Evolutionary conservation across 148 eudicot species (phyloP), one percentile per base, ranked within the genome.

Genomic region (Silene conica): DNA sequence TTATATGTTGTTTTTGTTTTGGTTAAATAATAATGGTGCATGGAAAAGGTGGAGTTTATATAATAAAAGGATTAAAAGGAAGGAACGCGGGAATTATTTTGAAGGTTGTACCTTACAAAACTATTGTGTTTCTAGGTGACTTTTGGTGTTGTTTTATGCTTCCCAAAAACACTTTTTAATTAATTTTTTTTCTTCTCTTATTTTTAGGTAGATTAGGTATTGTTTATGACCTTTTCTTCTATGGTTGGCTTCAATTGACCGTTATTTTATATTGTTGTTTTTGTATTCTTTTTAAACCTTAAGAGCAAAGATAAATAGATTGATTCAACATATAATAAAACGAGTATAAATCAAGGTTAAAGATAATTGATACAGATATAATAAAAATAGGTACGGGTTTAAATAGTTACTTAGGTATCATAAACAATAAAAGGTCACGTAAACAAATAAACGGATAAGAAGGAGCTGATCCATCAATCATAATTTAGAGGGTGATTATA

Each of bases 181-280:
- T 20, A 9, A 1, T 2, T 22, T 20, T 59, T n/a, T 4, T 22
- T 20, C 14, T 59, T 2, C 19, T 20, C 18, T 58, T 20, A 50
- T 50, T 59, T 59, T 23, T 23, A 22, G 66, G 31, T 62, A 26
- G 66, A 26, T 62, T 23, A 62, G 38, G 31, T 62, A 25, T 23
- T 62, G 28, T 62, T 62, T 22, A 10, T 14, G 66, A 62, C 66
- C 12, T 25, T 25, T 62, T 62, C 66, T 26, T 26, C 26, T 26
- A 25, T 62, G 38, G 66, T 62, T 50, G 66, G 66, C 66, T 62
- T 62, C 8, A 12, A 62, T 62, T 62, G 66, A 62, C 38, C 22
- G 12, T 23, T 62, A 16, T 62, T 62, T 62, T 62, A 62, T 62
- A 11, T 62, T 10, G 38, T 13, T 62, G n/a, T 23, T 62, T 62